Conservation (phyloP, 495 filamentous ascomycete species). For the Darksidea phi region DNA sequence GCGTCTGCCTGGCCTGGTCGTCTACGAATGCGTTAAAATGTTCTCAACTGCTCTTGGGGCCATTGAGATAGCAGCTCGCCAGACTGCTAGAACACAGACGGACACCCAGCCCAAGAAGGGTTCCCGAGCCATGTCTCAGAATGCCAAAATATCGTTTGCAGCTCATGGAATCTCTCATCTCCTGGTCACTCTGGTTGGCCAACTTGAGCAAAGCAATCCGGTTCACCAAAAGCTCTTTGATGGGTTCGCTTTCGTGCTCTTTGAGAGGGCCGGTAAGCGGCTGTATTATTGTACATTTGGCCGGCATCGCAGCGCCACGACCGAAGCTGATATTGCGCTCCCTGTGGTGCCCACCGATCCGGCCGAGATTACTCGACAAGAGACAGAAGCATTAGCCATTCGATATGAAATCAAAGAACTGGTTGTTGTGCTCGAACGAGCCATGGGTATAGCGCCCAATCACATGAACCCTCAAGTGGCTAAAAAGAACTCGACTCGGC, state of each 20-base stretch:
- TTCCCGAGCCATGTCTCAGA: neutral
- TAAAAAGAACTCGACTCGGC: neutral
- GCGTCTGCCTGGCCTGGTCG: conserved; percentile 7
- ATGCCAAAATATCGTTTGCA: neutral
- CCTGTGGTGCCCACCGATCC: neutral
- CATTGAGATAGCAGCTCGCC: conserved; percentile 16
- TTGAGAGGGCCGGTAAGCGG: conserved; percentile 35
- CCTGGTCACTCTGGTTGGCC: conserved; percentile 16
- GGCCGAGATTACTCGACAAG: neutral
- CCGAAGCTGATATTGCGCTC: conserved; percentile 35
- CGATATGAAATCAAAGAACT: conserved; percentile 38
- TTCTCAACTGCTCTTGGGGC: conserved; percentile 23
- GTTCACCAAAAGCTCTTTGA: conserved; percentile 40
- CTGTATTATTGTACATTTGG: conserved; percentile 38
- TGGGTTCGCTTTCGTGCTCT: conserved; percentile 39
- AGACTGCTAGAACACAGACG: neutral
- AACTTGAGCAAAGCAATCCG: conserved; percentile 22
- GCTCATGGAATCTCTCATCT: conserved; percentile 18
- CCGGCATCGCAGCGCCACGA: conserved; percentile 23
- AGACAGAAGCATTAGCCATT: conserved; percentile 16
- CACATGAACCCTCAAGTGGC: conserved; percentile 29
- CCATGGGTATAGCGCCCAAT: conserved; percentile 37
- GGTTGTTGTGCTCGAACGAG: conserved; percentile 36
- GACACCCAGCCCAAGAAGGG: neutral
- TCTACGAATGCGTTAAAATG: conserved; percentile 31